Percentiles rank a stretch among this genome's conserved stretches.
Evolutionary conservation across 306 rosid species (phyloP).

Genomic region (Cucurbita ficifolia): DNA sequence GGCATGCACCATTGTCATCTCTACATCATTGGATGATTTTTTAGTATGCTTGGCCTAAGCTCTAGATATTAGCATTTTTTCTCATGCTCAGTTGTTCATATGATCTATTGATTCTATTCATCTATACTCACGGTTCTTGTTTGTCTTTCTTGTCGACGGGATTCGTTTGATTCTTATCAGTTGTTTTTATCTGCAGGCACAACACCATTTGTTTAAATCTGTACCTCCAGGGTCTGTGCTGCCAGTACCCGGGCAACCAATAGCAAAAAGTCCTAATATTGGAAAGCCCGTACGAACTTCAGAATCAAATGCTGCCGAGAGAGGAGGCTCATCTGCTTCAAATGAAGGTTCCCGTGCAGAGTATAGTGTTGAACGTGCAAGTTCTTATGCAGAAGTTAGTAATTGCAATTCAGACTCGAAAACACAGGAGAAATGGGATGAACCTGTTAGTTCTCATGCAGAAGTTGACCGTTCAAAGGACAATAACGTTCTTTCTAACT

Average conservation of each 20-base stretch:
- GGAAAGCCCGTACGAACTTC: constrained; percentile 11
- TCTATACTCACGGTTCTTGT: not conserved
- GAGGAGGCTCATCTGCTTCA: constrained; percentile 13
- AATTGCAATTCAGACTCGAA: constrained; percentile 9
- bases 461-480: constrained; percentile 18
- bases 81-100: not conserved
- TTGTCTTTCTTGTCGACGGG: not conserved
- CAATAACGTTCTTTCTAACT: constrained; percentile 9
- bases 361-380: not conserved
- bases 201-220: constrained; percentile 26
- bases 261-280: constrained; percentile 37
- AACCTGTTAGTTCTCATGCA: constrained; percentile 14
- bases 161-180: not conserved
- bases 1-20: not conserved
- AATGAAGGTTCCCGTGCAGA: constrained; percentile 27
- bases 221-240: constrained; percentile 45
- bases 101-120: not conserved
- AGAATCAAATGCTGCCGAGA: constrained; percentile 19
- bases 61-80: not conserved
- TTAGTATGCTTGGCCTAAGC: not conserved
- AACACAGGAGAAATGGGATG: constrained; percentile 14
- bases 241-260: constrained; percentile 50
- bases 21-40: not conserved
- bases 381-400: not conserved
- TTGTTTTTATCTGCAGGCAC: constrained; percentile 32